Conservation (phyloP, 2,329 filamentous ascomycete genomes). For the Cadophora sp. region DNA sequence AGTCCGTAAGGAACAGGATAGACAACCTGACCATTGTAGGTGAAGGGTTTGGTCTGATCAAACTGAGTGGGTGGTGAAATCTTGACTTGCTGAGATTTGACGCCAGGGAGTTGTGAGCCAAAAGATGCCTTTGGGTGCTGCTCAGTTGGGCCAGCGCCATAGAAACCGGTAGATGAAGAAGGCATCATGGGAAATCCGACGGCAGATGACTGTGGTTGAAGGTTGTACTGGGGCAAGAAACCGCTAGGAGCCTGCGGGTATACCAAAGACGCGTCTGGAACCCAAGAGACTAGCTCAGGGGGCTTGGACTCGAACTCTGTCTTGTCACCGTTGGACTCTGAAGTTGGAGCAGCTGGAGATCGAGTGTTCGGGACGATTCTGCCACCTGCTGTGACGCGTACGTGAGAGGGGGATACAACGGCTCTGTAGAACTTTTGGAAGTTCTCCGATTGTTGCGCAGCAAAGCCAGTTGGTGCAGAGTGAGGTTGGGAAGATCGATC, state of each 20-base stretch:
- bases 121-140: conserved; percentile 10
- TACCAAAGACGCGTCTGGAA: conserved; percentile 20
- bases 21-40: conserved; percentile 44
- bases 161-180: not conserved
- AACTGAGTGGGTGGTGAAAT: conserved; percentile 46
- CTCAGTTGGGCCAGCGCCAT: conserved; percentile 3
- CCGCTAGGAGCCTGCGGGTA: conserved; percentile 31
- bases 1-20: conserved; percentile 42
- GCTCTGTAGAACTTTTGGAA: conserved; percentile 73
- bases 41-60: conserved; percentile 45
- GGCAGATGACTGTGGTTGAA: conserved; percentile 26
- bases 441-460: conserved; percentile 66
- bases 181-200: conserved; percentile 2
- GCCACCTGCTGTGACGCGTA: conserved; percentile 71
- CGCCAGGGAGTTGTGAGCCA: conserved; percentile 11
- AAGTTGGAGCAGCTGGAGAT: conserved; percentile 40
- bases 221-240: conserved; percentile 32
- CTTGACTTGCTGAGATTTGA: conserved; percentile 39
- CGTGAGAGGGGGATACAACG: conserved; percentile 70
- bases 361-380: conserved; percentile 71
- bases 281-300: conserved; percentile 22
- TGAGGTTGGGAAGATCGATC: conserved; percentile 50
- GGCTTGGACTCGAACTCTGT: not conserved
- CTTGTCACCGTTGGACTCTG: conserved; percentile 40
- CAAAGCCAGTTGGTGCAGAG: conserved; percentile 58